Evolutionary conservation across 495 filamentous ascomycete genomes (phyloP), one percentile per base, ranked within the genome.

Genomic region (Tuber indicum): DNA sequence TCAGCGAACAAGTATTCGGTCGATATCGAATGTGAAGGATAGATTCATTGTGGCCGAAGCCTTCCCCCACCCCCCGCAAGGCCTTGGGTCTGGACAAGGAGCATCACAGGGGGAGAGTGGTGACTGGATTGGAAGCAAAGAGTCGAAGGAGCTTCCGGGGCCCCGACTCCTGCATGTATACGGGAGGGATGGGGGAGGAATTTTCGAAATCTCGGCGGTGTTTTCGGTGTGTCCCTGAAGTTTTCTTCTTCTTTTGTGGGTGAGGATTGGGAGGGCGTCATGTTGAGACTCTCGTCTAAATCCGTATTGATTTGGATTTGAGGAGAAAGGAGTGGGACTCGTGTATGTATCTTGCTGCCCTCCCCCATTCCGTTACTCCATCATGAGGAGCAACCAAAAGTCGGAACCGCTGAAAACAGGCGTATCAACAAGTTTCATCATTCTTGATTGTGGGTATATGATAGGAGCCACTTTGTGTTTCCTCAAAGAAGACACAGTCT

Each of bases 141-240:
- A 87, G 72, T 92, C 92, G 81, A 94, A 93, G 19, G 92, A 94
- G 88, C 93, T 94, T 77, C 92, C 88, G 47, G 92, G 93, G 39
- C 89, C 86, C 71, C 92, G 86, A 49, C 91, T 86, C 74, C 91
- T 89, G 84, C 88, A 89, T 84, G 9, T 10, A 8, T 1, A 8
- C 42, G 4, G 39, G 6, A 8, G 88, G 3, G 91, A 93, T 10
- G 91, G 91, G 84, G 94, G 86, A 76, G 88, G 88, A 86, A n/a
- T n/a, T 93, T 92, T 91, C 32, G 91, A 91, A 72, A 94, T 87
- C 85, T 94, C 92, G 75, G 93, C 88, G 43, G 90, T 86, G 80
- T 89, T 85, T 41, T 42, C 66, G 19, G 47, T 49, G 47, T 49
- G 47, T 8, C 47, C 3, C 2, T 21, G 19, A 3, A 12, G 47